Percentiles rank a stretch among this genome's conserved stretches.
Conservation (phyloP, 1,284 basidiomycete genomes). For the Jaminaea rosea region DNA sequence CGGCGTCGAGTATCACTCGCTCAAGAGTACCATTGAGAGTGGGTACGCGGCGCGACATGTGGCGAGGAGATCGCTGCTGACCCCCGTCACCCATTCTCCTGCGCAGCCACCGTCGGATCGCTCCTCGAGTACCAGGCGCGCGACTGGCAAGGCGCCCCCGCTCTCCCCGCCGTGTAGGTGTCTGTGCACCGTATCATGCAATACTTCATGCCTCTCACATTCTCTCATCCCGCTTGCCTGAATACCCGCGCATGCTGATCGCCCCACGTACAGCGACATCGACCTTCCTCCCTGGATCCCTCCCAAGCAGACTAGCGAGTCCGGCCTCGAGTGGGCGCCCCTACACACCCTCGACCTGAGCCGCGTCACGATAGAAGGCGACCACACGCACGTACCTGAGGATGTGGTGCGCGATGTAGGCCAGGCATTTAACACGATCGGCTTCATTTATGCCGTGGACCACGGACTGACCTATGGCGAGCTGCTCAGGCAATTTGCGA, state of each 20-base stretch:
- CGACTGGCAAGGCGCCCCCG: conserved; percentile 25
- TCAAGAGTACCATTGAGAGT: conserved; percentile 46
- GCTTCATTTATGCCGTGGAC: conserved; percentile 45
- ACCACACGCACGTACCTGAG: conserved; percentile 31
- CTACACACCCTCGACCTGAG: conserved; percentile 40
- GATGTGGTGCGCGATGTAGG: conserved; percentile 32
- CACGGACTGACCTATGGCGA: conserved; percentile 38
- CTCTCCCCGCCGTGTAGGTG: conserved; percentile 1
- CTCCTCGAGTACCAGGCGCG: conserved; percentile 29
- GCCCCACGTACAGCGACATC: not conserved
- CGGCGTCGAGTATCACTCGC: conserved; percentile 51
- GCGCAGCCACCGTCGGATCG: conserved; percentile 20
- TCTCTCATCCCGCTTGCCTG: not conserved
- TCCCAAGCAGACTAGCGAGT: conserved; percentile 24
- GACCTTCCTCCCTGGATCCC: conserved; percentile 36
- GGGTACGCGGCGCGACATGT: not conserved
- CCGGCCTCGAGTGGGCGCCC: conserved; percentile 43
- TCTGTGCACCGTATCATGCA: not conserved
- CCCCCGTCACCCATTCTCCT: not conserved
- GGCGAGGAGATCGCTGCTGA: not conserved
- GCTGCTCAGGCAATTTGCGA: conserved; percentile 42
- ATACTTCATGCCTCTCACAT: not conserved
- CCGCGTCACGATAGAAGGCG: conserved; percentile 24
- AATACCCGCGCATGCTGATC: not conserved
- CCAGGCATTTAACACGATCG: conserved; percentile 30